phyloP scores from a whole-genome alignment of 116 monocot genomes.

The Cymodocea nodosa region DNA sequence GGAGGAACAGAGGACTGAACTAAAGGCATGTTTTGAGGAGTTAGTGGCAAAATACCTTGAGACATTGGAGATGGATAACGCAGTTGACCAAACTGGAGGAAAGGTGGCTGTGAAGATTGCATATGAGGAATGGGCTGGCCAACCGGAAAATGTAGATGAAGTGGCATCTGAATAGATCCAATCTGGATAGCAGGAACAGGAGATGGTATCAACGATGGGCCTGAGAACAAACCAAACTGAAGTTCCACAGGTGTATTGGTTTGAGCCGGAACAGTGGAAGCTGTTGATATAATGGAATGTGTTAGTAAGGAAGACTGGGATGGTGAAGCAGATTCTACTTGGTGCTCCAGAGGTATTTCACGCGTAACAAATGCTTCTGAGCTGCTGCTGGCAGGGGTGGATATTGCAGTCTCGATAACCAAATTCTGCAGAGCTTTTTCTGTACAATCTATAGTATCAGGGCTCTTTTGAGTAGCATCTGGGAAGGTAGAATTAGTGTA shows the following conservation, averaged over 20 bases:
- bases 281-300: slow-evolving; percentile 17
- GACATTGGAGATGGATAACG: slow-evolving; percentile 46
- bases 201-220: slow-evolving; percentile 87
- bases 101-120: slow-evolving; percentile 44
- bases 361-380: slow-evolving; percentile 7
- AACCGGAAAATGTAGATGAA: slow-evolving; percentile 58
- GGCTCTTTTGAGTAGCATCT: slow-evolving; percentile 4
- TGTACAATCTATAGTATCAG: slow-evolving; percentile 16
- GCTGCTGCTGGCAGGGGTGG: slow-evolving; percentile 4
- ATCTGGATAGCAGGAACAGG: slow-evolving; percentile 96
- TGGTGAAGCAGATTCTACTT: slow-evolving; percentile 5
- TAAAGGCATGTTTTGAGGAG: slow-evolving; percentile 37
- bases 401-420: slow-evolving; percentile 17
- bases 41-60: slow-evolving; percentile 46
- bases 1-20: slow-evolving; percentile 37
- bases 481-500: slow-evolving; percentile 4
- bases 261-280: slow-evolving; percentile 20
- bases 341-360: slow-evolving; percentile 10
- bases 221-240: slow-evolving; percentile 83
- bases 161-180: slow-evolving; percentile 96
- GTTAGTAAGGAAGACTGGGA: slow-evolving; percentile 6
- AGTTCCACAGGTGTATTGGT: slow-evolving; percentile 32
- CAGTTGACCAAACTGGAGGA: slow-evolving; percentile 76
- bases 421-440: slow-evolving; percentile 34
- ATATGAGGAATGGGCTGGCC: slow-evolving; percentile 41